Conservation (phyloP, 768 basidiomycete genomes). For the Psilocybe azurescens region DNA sequence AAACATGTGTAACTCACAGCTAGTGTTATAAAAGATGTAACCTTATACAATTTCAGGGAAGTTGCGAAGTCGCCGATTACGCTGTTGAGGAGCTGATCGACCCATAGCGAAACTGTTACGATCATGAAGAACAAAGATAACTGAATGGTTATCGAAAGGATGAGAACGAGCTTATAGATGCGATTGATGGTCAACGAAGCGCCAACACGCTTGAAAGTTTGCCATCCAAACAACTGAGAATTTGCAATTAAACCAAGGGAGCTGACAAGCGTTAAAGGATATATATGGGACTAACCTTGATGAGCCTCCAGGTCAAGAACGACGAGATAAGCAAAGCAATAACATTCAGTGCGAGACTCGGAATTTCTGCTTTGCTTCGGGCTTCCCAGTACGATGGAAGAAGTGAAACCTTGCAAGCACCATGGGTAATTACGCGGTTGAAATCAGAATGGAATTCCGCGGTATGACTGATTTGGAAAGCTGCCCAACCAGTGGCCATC, state of each 20-base stretch:
- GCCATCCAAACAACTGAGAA: constrained; percentile 76
- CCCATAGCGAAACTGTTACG: constrained; percentile 72
- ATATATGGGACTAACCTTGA: constrained; percentile 59
- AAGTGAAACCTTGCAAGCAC: constrained; percentile 64
- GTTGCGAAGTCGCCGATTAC: constrained; percentile 58
- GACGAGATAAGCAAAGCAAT: constrained; percentile 62
- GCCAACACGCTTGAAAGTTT: constrained; percentile 87
- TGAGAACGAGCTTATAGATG: constrained; percentile 74
- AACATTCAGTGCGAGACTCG: constrained; percentile 66
- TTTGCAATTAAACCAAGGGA: background rate
- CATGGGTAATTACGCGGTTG: constrained; percentile 58
- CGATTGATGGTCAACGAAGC: constrained; percentile 76
- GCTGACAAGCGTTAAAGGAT: background rate
- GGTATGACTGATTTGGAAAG: constrained; percentile 68
- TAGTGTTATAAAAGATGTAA: constrained; percentile 58
- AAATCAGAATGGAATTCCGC: constrained; percentile 62
- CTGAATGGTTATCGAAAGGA: constrained; percentile 74
- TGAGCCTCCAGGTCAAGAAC: constrained; percentile 74
- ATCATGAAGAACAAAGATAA: constrained; percentile 81
- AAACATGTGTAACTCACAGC: constrained; percentile 49
- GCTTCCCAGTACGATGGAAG: constrained; percentile 70
- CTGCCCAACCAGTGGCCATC: constrained; percentile 75
- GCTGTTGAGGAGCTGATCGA: constrained; percentile 77
- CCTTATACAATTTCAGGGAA: constrained; percentile 55
- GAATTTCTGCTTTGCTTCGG: constrained; percentile 64